Evolutionary conservation across 352 stramenopile species (phyloP), one percentile per base, ranked within the genome.

Genomic region (Pythium oligandrum): DNA sequence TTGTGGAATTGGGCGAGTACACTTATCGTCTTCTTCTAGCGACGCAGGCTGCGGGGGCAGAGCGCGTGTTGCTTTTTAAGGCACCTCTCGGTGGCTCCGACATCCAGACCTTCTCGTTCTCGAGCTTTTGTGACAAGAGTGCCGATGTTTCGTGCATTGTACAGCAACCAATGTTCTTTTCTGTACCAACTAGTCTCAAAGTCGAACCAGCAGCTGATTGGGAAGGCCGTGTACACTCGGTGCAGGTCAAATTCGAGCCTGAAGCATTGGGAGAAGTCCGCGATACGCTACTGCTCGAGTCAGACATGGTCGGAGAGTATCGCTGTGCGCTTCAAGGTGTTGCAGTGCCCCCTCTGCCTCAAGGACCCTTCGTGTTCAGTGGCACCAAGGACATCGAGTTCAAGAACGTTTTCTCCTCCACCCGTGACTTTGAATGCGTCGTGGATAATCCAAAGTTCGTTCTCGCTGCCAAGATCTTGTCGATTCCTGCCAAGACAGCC

Each of bases 181-280:
- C 74, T 4, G 73, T 91, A 3, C 70, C 76, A 6, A 30, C 57
- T 17, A 39, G n/a, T 11, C 56, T 75, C 33, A 81, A 73, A 39
- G 59, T 94, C 6, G 75, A 93, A 8, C 72, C 57, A 1, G 51
- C 67, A 0, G 64, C 55, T 1, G 75, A 73, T 1, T 97, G 90
- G 90, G 83, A 95, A 11, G 90, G 90, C 11, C 71, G 70, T 34
- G 54, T 59, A 5, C 69, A 80, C 37, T 72, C 63, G 0, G 64
- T 98, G 12, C 57, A 69, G 2, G 57, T 97, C 32, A 82, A 76
- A 35, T 98, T 98, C 55, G 89, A 97, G 59, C 91, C 91, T 4
- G 84, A 95, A 55, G 78, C 72, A 6, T 77, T 96, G 2, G 91
- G 91, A 5, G 88, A 94, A 6, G 74, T 96, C 26, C 72, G 63